These are phyloP conservation scores for Retiboletus flavoniger DNA, from an alignment of 1,284 basidiomycete species.

Conservation along the genomic window DNA sequence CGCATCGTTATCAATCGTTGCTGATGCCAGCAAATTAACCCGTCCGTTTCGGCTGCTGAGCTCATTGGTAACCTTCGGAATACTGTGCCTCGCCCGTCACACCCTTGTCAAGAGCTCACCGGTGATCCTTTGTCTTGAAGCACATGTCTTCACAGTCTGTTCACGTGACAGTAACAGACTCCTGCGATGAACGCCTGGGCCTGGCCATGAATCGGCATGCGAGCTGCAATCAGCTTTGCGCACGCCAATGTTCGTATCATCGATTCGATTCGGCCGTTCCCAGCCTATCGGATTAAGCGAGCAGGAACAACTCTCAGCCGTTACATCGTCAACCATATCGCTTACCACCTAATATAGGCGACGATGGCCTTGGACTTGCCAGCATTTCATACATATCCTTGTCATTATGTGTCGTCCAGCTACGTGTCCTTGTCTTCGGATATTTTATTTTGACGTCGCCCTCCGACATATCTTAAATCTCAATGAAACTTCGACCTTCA, in stretches of 20 bases:
- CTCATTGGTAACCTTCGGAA: slow-evolving; percentile 2
- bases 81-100: not conserved
- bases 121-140: not conserved
- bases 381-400: not conserved
- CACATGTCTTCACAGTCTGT: not conserved
- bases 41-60: slow-evolving; percentile 11
- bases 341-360: not conserved
- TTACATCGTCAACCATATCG: not conserved
- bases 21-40: not conserved
- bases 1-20: not conserved
- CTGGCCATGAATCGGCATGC: not conserved
- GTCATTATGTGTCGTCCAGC: not conserved
- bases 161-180: not conserved
- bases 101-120: not conserved
- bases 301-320: not conserved
- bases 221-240: not conserved
- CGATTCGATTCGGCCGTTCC: not conserved
- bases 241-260: not conserved
- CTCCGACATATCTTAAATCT: not conserved
- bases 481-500: no score
- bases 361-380: not conserved
- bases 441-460: not conserved
- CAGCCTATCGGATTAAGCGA: slow-evolving; percentile 2
- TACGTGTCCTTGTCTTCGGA: not conserved
- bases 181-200: not conserved